Evolutionary conservation across 495 filamentous ascomycete genomes (phyloP), one percentile per base, ranked within the genome.

Genomic region (Hypoxylon perforatum): DNA sequence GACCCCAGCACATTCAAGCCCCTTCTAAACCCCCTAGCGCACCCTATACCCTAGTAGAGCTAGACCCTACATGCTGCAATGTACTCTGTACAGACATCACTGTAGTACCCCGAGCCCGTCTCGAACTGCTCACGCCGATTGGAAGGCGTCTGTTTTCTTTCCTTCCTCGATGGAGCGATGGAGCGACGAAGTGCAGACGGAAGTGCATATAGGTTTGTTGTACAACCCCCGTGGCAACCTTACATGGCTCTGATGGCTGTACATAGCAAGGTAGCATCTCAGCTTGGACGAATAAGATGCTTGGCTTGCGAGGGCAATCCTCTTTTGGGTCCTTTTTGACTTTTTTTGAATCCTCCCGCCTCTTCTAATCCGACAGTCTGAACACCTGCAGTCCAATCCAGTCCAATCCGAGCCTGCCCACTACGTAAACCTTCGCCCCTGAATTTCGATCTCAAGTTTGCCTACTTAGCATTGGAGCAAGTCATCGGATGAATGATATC

Each of bases 121-220:
- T 11, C 4, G 35, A 38, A 38, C 10, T 11, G 19, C 52, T 14
- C 38, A 44, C 52, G 52, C 52, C 52, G 52, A 55, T 55, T 55
- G 52, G 52, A 55, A 55, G 52, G 38, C 52, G 52, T 15, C 38
- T 55, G 19, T 55, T 44, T 55, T 17, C 5, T 19, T 35, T 41
- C 7, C 4, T 4, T 41, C 4, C 10, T 35, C 3, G 5, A 15
- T 51, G 14, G 30, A 54, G 39, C 4, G 57, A 67, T 57, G 57
- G 64, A 57, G 25, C 25, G 25, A 28, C 25, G 25, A 28, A 28
- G 25, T 28, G n/a, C n/a, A n/a, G n/a, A n/a, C n/a, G n/a, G n/a
- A n/a, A n/a, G n/a, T 68, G 59, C 65, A 68, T 68, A 36, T 59
- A 28, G 55, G 36, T 47, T 47, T 59, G 59, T 68, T 28, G 59